phyloP scores from a whole-genome alignment of 2,329 filamentous ascomycete genomes.

The Tolypocladium pustulatum region DNA sequence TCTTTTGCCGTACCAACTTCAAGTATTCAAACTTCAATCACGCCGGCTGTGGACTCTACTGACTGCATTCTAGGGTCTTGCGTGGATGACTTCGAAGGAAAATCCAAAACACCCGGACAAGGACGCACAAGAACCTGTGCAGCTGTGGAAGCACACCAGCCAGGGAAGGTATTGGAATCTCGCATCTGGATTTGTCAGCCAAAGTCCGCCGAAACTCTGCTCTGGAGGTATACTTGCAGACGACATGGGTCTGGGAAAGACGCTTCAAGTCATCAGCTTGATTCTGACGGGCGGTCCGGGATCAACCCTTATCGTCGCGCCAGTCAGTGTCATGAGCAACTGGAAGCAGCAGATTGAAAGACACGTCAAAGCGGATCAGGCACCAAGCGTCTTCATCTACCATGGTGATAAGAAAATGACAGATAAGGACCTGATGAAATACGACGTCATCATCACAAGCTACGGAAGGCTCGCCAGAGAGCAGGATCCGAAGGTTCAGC shows the following conservation, averaged over 20 bases:
- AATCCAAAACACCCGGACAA: constrained; percentile 51
- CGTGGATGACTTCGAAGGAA: constrained; percentile 74
- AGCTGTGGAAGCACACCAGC: constrained; percentile 61
- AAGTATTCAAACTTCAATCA: constrained; percentile 22
- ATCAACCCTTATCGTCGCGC: constrained; percentile 69
- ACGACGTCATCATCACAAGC: constrained; percentile 73
- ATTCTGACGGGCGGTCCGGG: constrained; percentile 50
- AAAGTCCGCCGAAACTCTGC: constrained; percentile 49
- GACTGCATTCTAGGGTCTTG: constrained; percentile 48
- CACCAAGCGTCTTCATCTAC: constrained; percentile 61
- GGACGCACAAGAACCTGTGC: constrained; percentile 50
- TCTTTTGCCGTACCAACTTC: constrained; percentile 69
- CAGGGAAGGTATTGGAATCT: constrained; percentile 50
- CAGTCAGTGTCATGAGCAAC: constrained; percentile 81
- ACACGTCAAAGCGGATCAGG: constrained; percentile 55
- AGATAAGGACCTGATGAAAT: constrained; percentile 46
- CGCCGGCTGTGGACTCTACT: constrained; percentile 5
- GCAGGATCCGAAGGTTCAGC: constrained; percentile 34
- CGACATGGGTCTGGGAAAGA: constrained; percentile 90
- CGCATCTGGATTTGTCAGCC: constrained; percentile 47
- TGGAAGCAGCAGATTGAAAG: constrained; percentile 71
- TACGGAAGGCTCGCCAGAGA: constrained; percentile 69
- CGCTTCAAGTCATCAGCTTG: constrained; percentile 72
- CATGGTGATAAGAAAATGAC: constrained; percentile 55
- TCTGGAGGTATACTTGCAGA: constrained; percentile 77